phyloP scores from a whole-genome alignment of 176 grass and related monocot genomes.

The Tuctoria greenei region DNA sequence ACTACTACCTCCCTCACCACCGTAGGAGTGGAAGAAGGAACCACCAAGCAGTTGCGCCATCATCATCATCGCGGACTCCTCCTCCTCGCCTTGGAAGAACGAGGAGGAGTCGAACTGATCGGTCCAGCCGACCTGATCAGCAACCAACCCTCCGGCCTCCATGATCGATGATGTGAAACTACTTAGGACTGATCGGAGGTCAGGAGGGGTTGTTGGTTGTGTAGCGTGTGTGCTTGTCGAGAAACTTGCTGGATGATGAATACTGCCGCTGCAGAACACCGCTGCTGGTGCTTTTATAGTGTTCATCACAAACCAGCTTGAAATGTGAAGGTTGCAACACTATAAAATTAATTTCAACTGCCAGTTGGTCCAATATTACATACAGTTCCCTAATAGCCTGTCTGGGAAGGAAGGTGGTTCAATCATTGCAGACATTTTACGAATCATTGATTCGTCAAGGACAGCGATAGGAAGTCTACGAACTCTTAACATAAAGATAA shows the following conservation, averaged over 20 bases:
- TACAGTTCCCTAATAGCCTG: constrained; percentile 38
- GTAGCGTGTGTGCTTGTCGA: constrained; percentile 34
- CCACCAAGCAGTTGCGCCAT: constrained; percentile 52
- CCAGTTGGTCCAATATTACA: constrained; percentile 46
- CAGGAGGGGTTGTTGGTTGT: constrained; percentile 19
- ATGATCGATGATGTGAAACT: constrained; percentile 48
- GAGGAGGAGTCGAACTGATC: constrained; percentile 36
- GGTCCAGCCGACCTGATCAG: constrained; percentile 53
- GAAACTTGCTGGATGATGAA: constrained; percentile 52
- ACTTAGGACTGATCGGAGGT: constrained; percentile 19
- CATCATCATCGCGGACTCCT: too few species aligned
- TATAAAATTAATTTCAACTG: constrained; percentile 48
- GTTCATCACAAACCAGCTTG: constrained; percentile 30
- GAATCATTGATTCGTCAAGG: constrained; percentile 44
- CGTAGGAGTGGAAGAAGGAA: constrained; percentile 40
- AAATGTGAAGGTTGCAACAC: constrained; percentile 25
- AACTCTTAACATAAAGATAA: constrained; percentile 35
- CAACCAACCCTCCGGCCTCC: constrained; percentile 52
- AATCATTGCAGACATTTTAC: constrained; percentile 51
- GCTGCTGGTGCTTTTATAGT: constrained; percentile 57
- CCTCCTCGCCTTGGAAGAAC: constrained; percentile 40
- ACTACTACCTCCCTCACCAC: constrained; percentile 30
- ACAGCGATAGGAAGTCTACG: constrained; percentile 30
- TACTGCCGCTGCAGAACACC: constrained; percentile 39
- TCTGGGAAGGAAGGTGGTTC: constrained; percentile 24